A percentile compares a stretch with the other conserved stretches of the same genome.
Conservation (phyloP, 164 flowering plant genomes). For the Vitis rupestris region DNA sequence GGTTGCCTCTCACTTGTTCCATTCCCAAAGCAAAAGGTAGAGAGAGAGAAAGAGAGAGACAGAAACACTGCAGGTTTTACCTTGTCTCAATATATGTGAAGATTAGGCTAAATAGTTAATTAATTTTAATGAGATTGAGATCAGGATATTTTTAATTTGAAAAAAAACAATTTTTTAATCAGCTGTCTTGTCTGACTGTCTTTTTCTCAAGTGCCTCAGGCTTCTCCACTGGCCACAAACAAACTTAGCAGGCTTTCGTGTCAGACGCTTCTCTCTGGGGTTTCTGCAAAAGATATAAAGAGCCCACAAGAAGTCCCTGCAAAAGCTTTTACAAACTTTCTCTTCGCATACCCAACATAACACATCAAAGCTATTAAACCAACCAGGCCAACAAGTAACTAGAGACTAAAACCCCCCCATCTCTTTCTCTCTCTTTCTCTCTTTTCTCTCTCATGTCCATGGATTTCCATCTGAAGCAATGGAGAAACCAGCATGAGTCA, state of each 20-base stretch:
- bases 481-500: conserved; percentile 56
- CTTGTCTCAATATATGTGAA: no score
- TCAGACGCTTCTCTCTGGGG: conserved; percentile 16
- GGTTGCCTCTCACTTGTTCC: conserved; percentile 6
- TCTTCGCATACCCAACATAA: no score
- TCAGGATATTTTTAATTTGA: background rate
- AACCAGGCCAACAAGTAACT: no score
- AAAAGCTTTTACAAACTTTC: no score
- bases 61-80: conserved; percentile 17
- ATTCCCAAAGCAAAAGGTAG: conserved; percentile 29
- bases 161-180: conserved; percentile 1
- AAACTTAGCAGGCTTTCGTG: conserved; percentile 37
- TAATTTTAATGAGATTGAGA: no score
- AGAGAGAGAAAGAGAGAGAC: conserved; percentile 7
- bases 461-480: conserved; percentile 52
- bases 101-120: no score
- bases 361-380: no score
- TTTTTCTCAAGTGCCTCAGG: conserved; percentile 38
- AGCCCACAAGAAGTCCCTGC: background rate
- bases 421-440: conserved; percentile 12
- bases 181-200: conserved; percentile 62
- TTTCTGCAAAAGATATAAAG: conserved; percentile 3
- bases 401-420: background rate
- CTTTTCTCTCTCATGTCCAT: conserved; percentile 20
- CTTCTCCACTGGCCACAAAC: conserved; percentile 41